These are phyloP conservation scores for Musa troglodytarum DNA, from an alignment of 176 grass and related monocot genomes.

Conservation along the genomic window DNA sequence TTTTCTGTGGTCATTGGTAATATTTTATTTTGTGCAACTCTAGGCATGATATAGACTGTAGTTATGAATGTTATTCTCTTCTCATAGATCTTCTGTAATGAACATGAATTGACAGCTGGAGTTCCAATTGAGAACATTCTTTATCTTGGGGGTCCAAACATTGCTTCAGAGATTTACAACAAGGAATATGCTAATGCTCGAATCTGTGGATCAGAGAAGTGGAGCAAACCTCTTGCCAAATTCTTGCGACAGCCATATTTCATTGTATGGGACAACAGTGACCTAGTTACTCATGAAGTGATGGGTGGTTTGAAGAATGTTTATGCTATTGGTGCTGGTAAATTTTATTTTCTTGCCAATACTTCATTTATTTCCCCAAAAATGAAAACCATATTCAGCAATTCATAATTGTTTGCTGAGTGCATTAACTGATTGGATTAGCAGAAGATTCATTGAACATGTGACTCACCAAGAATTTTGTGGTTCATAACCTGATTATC, in stretches of 20 bases:
- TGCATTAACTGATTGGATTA: background rate
- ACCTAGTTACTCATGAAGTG: constrained; percentile 96
- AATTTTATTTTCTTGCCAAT: constrained; percentile 8
- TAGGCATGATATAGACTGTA: background rate
- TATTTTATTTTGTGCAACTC: background rate
- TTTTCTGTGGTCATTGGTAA: background rate
- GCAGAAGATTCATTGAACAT: too few species aligned
- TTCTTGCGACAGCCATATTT: constrained; percentile 95
- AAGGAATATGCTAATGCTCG: constrained; percentile 98
- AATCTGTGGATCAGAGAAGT: constrained; percentile 82
- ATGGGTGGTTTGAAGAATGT: constrained; percentile 98
- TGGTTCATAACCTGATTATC: too few species aligned
- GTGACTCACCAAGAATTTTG: too few species aligned
- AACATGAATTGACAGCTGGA: constrained; percentile 49
- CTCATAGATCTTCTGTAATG: background rate
- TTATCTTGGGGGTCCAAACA: constrained; percentile 95
- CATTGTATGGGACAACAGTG: constrained; percentile 97
- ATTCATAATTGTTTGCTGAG: too few species aligned
- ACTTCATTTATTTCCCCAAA: background rate
- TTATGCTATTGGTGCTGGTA: constrained; percentile 96
- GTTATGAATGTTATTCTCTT: background rate
- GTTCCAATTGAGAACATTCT: constrained; percentile 97
- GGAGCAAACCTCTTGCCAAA: constrained; percentile 77
- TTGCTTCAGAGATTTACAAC: constrained; percentile 97
- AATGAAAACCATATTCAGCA: background rate